Evolutionary conservation across 495 filamentous ascomycete species (phyloP).

Genomic region (Thermochaetoides thermophila): DNA sequence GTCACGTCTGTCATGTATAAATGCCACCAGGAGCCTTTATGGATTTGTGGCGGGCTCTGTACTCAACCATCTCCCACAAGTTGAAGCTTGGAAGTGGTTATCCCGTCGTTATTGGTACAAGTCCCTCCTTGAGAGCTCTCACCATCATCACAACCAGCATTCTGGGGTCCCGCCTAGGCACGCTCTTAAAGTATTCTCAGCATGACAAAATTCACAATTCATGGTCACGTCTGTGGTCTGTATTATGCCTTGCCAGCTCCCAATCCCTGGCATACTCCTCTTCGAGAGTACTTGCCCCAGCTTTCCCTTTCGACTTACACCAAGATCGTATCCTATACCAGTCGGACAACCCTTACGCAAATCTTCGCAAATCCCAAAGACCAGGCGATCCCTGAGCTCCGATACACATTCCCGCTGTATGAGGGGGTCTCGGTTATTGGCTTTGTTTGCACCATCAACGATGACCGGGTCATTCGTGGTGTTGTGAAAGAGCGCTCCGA

Average conservation of each 20-base stretch:
- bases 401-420: constrained; percentile 54
- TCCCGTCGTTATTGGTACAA: too few relatives aligned
- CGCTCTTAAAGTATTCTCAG: too few relatives aligned
- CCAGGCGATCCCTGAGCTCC: constrained; percentile 27
- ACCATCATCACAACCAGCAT: too few relatives aligned
- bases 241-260: constrained; percentile 9
- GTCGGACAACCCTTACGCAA: constrained; percentile 45
- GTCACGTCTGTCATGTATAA: not conserved
- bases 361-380: constrained; percentile 39
- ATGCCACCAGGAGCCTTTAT: too few relatives aligned
- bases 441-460: constrained; percentile 41
- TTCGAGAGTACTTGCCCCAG: constrained; percentile 36
- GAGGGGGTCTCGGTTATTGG: constrained; percentile 50
- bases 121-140: too few relatives aligned
- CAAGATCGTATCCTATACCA: constrained; percentile 38
- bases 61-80: too few relatives aligned
- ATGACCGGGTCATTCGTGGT: constrained; percentile 34
- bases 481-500: constrained; percentile 46
- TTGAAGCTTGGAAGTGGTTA: too few relatives aligned
- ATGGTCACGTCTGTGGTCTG: constrained; percentile 12
- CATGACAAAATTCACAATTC: not conserved
- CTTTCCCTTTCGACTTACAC: constrained; percentile 36
- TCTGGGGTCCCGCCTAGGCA: too few relatives aligned
- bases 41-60: too few relatives aligned
- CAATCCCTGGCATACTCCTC: not conserved